Base-by-base conservation (phyloP, 2,329 filamentous ascomycete species). In the Colletotrichum orchidophilum region DNA sequence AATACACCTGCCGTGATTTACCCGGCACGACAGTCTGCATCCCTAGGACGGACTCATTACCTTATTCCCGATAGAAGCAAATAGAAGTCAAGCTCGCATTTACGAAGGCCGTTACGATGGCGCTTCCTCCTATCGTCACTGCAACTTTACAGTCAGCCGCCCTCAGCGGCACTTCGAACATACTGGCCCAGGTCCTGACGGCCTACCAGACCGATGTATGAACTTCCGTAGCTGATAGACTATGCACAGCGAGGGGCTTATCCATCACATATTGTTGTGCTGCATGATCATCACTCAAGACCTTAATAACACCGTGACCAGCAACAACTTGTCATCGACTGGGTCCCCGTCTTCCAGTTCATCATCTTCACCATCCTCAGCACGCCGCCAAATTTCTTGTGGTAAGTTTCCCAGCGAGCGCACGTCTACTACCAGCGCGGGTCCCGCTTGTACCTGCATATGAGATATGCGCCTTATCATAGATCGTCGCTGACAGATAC, bases 351-450 rank as follows among this genome's bases (percentile, higher is more conserved):
- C 53, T 83, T 95, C 75, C 93, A 95, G 78, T 97, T 97, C 81
- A 83, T 93, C 62, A 77, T 94, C 63, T 97, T 92, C 84, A 89
- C 91, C 74, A 78, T 93, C 39, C 78, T 97, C 70, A 92, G 87
- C 80, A 92, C 91, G 50, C 94, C 95, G 3, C 93, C 93, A 54
- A 98, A 98, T 82, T 94, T 94, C 78, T 79, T 94, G 76, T 97
- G 94, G 95, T 90, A 80, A 75, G 83, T 80, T 15, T 26, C 18
- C 12, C 7, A 26, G 35, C 9, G n/a, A 13, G n/a, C 52, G 29
- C 33, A 13, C n/a, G n/a, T 12, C 53, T 65, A 12, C 31, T 24
- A 26, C 61, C n/a, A n/a, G n/a, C n/a, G 4, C 21, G 29, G 27
- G 8, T 31, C 9, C 31, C 11, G 26, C 5, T n/a, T 64, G 15